These are phyloP conservation scores for Emericellopsis terricola DNA, from an alignment of 495 filamentous ascomycete species.

Conservation along the genomic window DNA sequence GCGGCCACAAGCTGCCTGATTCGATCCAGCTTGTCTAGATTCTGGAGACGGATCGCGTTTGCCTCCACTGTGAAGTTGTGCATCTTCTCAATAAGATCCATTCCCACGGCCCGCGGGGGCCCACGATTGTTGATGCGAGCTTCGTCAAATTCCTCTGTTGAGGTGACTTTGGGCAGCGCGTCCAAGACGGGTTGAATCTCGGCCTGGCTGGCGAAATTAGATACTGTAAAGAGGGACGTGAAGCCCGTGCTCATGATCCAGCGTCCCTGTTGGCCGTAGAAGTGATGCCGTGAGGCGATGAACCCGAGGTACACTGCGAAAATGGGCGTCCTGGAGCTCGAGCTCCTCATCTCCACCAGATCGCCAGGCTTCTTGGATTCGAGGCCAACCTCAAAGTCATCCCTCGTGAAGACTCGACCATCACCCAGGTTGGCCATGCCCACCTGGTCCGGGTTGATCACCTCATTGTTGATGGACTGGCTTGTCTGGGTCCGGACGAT, in stretches of 20 bases:
- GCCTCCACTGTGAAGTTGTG: conserved; percentile 27
- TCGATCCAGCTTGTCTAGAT: conserved; percentile 31
- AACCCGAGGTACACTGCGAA: conserved; percentile 55
- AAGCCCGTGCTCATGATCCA: conserved; percentile 40
- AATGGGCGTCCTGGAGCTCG: conserved; percentile 18
- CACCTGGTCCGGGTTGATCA: neutral
- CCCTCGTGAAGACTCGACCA: neutral
- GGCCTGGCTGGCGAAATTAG: conserved; percentile 37
- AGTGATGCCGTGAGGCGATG: conserved; percentile 43
- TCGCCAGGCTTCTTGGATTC: conserved; percentile 39
- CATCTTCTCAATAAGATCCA: conserved; percentile 32
- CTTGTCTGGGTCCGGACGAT: neutral
- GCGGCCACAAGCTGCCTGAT: conserved; percentile 15
- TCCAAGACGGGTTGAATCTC: conserved; percentile 40
- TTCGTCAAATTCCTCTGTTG: conserved; percentile 7
- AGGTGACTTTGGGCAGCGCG: conserved; percentile 35
- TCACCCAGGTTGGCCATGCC: neutral
- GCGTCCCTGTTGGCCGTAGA: conserved; percentile 52
- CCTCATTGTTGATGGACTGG: neutral
- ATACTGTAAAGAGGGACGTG: conserved; percentile 41
- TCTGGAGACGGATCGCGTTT: conserved; percentile 31
- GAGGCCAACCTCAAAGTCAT: conserved; percentile 4
- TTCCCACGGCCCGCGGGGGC: conserved; percentile 34
- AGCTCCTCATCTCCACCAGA: conserved; percentile 40
- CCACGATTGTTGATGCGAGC: conserved; percentile 26